Evolutionary conservation across 257 asterid genomes (phyloP), one percentile per base, ranked within the genome.

Genomic region (Eucommia ulmoides): DNA sequence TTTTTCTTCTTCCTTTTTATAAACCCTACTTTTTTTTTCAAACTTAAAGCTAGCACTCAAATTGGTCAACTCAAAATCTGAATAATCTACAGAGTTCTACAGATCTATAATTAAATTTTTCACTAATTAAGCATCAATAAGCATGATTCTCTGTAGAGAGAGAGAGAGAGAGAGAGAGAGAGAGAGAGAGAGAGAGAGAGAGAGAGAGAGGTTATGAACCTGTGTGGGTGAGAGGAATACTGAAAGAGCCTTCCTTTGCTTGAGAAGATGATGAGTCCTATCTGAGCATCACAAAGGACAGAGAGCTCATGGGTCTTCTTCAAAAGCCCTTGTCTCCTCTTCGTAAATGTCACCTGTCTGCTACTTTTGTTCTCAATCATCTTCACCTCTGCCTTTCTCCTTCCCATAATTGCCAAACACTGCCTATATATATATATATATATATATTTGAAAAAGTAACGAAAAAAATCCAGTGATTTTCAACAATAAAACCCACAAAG

Each of bases 251-350:
- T 85, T 14, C 95, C 95, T 71, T 65, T 82, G 70, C 52, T 77
- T 3, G 94, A 85, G 75, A 85, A 82, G 54, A 85, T 72, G 23
- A 79, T 74, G 3, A 84, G 81, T 0, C 84, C 95, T 22, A 82
- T 79, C 45, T 85, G 94, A 8, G 88, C 95, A 77, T 85, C 95
- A 56, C 94, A 85, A 8, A 82, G 83, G 24, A 80, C 88, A 0
- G 94, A 82, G 29, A 85, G 93, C 68, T 85, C 95, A n/a, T 82
- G 94, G 0, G 92, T 82, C 44, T 85, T 85, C 85, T 85, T 85
- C 66, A 85, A 55, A 59, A 85, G 61, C 1, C 95, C 92, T 0
- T 81, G 55, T 47, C 88, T 61, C 2, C 95, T 70, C 46, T 85
- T 85, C 51, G 95, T 82, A 58, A 79, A 85, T 3, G 94, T 85